Evolutionary conservation across 345 rosid genomes (phyloP).

Genomic region (Eutrema japonicum): DNA sequence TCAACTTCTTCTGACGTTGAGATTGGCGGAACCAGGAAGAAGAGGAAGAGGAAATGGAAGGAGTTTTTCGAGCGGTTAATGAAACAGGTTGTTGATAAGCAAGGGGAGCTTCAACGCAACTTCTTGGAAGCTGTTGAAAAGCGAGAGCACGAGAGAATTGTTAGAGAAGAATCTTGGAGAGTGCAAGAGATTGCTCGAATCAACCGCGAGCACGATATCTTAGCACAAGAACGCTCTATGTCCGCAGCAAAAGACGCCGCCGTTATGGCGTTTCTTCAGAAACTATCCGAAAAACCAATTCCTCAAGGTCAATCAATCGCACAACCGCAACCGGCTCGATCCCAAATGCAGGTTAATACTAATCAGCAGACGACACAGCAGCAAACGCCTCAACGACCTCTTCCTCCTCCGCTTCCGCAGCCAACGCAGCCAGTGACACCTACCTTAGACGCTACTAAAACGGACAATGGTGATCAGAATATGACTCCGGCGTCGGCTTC

Average conservation of each 20-base stretch:
- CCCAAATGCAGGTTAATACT: slow-evolving; percentile 12
- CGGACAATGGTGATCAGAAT: slow-evolving; percentile 45
- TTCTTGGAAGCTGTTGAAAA: slow-evolving; percentile 79
- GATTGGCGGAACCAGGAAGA: slow-evolving; percentile 54
- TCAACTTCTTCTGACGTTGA: slow-evolving; percentile 71
- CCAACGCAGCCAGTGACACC: slow-evolving; percentile 7
- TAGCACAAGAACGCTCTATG: slow-evolving; percentile 72
- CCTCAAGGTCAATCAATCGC: slow-evolving; percentile 1
- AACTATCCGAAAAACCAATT: slow-evolving; percentile 54
- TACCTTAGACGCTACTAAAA: slow-evolving; percentile 28
- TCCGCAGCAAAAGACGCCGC: slow-evolving; percentile 79
- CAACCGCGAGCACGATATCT: slow-evolving; percentile 63
- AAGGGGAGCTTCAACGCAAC: slow-evolving; percentile 74
- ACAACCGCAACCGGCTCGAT: slow-evolving; percentile 26
- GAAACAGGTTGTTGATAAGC: slow-evolving; percentile 69
- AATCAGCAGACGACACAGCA: slow-evolving; percentile 14
- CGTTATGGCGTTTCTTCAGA: slow-evolving; percentile 73
- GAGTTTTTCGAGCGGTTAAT: slow-evolving; percentile 64
- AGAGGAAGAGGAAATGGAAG: slow-evolving; percentile 67
- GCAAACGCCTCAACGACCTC: slow-evolving; percentile 21
- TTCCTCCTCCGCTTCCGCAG: slow-evolving; percentile 3
- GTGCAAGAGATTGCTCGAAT: slow-evolving; percentile 70
- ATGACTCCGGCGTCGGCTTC: slow-evolving; percentile 32
- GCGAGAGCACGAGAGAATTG: slow-evolving; percentile 65
- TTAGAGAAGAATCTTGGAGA: slow-evolving; percentile 84